Percentiles rank a stretch among this genome's conserved stretches.
Evolutionary conservation across 441 rosid genomes (phyloP).

Genomic region (Eugenia klotzschiana): DNA sequence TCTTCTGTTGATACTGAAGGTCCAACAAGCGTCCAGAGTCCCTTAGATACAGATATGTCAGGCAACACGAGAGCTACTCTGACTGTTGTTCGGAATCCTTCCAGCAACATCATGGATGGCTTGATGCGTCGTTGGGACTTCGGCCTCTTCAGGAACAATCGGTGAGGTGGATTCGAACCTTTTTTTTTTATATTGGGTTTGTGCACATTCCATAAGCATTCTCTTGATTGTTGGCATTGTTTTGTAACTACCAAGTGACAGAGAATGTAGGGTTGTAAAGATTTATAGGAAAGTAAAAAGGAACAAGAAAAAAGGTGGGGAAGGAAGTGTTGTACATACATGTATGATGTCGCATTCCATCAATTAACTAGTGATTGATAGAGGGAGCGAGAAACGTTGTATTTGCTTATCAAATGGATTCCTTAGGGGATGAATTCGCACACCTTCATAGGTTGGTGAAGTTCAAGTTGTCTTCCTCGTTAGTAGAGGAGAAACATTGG

Average conservation of each 20-base stretch:
- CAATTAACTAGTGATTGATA: neutral
- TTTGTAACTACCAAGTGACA: neutral
- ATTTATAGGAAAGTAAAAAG: neutral
- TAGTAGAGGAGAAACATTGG: too few species aligned
- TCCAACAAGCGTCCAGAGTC: neutral
- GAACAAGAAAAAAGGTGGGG: neutral
- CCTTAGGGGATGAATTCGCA: neutral
- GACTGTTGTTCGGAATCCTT: constrained; percentile 13
- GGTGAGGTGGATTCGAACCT: neutral
- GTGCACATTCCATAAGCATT: neutral
- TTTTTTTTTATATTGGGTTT: neutral
- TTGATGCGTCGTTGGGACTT: constrained; percentile 85
- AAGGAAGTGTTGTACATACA: neutral
- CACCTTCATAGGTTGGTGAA: neutral
- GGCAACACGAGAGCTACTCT: neutral
- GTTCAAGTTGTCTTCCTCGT: too few species aligned
- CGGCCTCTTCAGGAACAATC: constrained; percentile 11
- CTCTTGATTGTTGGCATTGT: neutral
- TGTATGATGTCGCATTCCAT: neutral
- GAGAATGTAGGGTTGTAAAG: neutral
- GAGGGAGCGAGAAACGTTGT: neutral
- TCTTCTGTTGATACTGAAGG: neutral
- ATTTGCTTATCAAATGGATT: neutral
- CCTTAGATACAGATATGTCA: neutral
- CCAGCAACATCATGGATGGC: constrained; percentile 62